Percentiles rank a stretch among this genome's conserved stretches.
phyloP scores from a whole-genome alignment of 345 rosid species.

The Citropsis articulata region DNA sequence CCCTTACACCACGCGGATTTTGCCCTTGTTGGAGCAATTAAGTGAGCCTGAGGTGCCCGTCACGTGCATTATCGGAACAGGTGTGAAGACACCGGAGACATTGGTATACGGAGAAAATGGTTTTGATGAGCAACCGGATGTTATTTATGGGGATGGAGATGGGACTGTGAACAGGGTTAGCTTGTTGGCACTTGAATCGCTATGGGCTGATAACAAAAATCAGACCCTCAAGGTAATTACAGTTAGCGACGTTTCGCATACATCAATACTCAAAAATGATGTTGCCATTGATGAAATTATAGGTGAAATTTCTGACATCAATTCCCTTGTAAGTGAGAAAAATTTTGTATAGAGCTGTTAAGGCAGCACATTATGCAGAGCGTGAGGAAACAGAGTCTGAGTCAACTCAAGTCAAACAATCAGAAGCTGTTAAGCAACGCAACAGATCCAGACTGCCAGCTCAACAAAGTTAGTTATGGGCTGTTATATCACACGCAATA shows the following conservation, averaged over 20 bases:
- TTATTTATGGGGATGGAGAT: slow-evolving; percentile 78
- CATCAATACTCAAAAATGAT: slow-evolving; percentile 46
- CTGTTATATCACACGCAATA: too few relatives aligned
- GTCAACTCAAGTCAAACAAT: too few relatives aligned
- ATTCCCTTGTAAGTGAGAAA: slow-evolving; percentile 19
- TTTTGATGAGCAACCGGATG: slow-evolving; percentile 58
- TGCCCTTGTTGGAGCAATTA: slow-evolving; percentile 43
- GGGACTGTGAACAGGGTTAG: slow-evolving; percentile 83
- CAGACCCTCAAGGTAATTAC: slow-evolving; percentile 44
- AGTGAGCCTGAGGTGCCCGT: slow-evolving; percentile 52
- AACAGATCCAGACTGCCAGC: too few relatives aligned
- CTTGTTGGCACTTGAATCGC: slow-evolving; percentile 45
- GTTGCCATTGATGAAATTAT: slow-evolving; percentile 46
- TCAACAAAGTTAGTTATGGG: too few relatives aligned
- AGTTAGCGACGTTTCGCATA: slow-evolving; percentile 55
- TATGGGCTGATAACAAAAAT: slow-evolving; percentile 34
- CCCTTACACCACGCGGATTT: slow-evolving; percentile 54
- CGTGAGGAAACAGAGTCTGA: too few relatives aligned
- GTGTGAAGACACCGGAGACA: slow-evolving; percentile 60
- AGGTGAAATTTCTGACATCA: slow-evolving; percentile 42
- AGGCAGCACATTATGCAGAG: too few relatives aligned
- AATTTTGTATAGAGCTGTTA: not conserved
- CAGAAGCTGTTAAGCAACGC: too few relatives aligned
- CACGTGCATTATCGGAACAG: slow-evolving; percentile 63
- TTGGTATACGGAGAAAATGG: slow-evolving; percentile 46